Evolutionary conservation across 108 stramenopile species (phyloP).

Genomic region (Nannochloropsis salina): DNA sequence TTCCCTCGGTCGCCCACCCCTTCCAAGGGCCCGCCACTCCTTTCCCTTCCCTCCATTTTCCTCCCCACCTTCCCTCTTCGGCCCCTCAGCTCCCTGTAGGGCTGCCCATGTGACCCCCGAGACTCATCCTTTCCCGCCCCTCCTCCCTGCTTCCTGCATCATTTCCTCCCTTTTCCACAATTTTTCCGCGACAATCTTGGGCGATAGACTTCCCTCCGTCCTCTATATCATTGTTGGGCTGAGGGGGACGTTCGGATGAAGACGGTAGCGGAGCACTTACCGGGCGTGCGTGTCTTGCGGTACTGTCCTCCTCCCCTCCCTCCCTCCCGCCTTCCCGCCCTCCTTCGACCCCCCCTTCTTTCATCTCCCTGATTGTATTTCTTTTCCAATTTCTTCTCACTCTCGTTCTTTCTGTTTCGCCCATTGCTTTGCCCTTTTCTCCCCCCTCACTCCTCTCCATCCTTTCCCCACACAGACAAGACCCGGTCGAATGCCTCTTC

Average conservation of each 20-base stretch:
- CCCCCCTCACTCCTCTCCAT: conserved; percentile 49
- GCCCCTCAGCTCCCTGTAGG: background rate
- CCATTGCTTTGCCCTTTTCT: background rate
- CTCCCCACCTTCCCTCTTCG: background rate
- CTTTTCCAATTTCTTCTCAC: too few species aligned
- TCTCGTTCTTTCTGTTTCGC: background rate
- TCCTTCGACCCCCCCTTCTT: too few species aligned
- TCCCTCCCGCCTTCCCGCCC: background rate
- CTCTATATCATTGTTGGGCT: conserved; percentile 36
- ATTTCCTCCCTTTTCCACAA: too few species aligned
- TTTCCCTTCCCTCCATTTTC: background rate
- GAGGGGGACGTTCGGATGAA: conserved; percentile 30
- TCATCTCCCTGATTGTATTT: too few species aligned
- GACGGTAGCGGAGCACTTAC: conserved; percentile 27
- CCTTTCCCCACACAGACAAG: conserved; percentile 78
- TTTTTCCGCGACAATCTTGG: too few species aligned
- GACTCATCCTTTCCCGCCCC: too few species aligned
- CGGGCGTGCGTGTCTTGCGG: conserved; percentile 43
- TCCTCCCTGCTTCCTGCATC: too few species aligned
- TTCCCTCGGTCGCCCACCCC: too few species aligned
- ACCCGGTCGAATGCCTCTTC: conserved; percentile 89
- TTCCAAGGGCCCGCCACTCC: too few species aligned
- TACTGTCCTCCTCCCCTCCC: background rate
- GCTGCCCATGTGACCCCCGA: too few species aligned
- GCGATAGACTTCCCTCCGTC: conserved; percentile 21